Evolutionary conservation across 106 monocot genomes (phyloP).

Genomic region (Acorus calamus): DNA sequence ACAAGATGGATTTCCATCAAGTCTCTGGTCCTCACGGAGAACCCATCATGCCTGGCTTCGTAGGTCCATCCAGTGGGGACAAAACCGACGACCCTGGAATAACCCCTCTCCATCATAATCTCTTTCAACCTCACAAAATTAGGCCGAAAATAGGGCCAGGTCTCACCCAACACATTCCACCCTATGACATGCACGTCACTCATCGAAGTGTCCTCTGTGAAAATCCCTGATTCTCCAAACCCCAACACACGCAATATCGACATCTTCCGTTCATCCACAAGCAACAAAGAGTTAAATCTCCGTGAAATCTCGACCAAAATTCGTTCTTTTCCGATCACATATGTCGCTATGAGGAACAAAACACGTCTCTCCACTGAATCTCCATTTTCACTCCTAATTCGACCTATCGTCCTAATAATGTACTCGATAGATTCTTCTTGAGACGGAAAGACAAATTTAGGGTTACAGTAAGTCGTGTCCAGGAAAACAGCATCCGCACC

Average conservation of each 20-base stretch:
- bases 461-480: slow-evolving; percentile 92
- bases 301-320: slow-evolving; percentile 85
- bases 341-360: slow-evolving; percentile 68
- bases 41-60: slow-evolving; percentile 56
- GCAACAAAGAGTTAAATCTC: slow-evolving; percentile 39
- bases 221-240: slow-evolving; percentile 36
- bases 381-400: slow-evolving; percentile 24
- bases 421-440: slow-evolving; percentile 79
- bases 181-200: slow-evolving; percentile 74
- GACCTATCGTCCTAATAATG: slow-evolving; percentile 41
- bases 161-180: slow-evolving; percentile 92
- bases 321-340: slow-evolving; percentile 85
- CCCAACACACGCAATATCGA: slow-evolving; percentile 55
- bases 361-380: slow-evolving; percentile 17
- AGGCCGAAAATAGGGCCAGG: slow-evolving; percentile 90
- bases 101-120: slow-evolving; percentile 67
- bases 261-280: slow-evolving; percentile 76
- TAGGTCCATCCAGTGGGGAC: slow-evolving; percentile 96
- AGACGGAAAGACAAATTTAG: slow-evolving; percentile 62
- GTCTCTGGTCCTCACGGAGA: slow-evolving; percentile 61
- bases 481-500: slow-evolving; percentile 81
- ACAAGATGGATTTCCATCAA: slow-evolving; percentile 85
- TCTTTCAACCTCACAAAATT: slow-evolving; percentile 92
- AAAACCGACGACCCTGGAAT: slow-evolving; percentile 73
- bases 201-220: slow-evolving; percentile 54